phyloP scores from a whole-genome alignment of 2,329 filamentous ascomycete species.

The Ophiostoma ips region DNA sequence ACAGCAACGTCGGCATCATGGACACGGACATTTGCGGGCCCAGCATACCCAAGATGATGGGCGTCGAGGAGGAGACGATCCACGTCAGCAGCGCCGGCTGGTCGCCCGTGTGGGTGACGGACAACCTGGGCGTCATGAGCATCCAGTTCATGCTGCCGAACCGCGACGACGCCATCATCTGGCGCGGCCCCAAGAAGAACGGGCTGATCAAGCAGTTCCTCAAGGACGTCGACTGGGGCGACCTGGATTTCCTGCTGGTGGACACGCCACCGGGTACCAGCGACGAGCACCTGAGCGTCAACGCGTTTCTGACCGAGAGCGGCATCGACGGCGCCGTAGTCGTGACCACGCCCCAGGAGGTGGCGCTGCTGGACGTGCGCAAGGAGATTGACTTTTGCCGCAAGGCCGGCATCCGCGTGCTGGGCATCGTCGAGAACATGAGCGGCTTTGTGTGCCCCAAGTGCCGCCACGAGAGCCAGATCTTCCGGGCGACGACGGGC shows the following conservation, averaged over 20 bases:
- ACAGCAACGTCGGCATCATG: conserved; percentile 80
- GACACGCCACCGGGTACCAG: conserved; percentile 93
- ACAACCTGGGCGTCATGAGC: conserved; percentile 92
- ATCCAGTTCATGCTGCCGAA: conserved; percentile 97
- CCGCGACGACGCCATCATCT: conserved; percentile 89
- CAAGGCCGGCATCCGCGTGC: conserved; percentile 77
- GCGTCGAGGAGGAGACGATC: conserved; percentile 84
- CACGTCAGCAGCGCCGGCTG: conserved; percentile 80
- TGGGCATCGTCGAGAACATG: conserved; percentile 97
- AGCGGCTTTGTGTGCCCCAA: conserved; percentile 90
- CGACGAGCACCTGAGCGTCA: conserved; percentile 91
- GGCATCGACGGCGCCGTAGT: conserved; percentile 89
- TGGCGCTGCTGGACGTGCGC: conserved; percentile 77
- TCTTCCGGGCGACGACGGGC: conserved; percentile 84
- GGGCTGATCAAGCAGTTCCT: conserved; percentile 95
- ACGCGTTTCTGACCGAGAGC: conserved; percentile 77
- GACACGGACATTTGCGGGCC: conserved; percentile 97
- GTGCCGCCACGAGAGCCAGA: conserved; percentile 68
- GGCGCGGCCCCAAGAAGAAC: conserved; percentile 97
- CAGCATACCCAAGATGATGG: conserved; percentile 97
- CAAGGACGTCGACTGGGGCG: conserved; percentile 96
- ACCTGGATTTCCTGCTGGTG: conserved; percentile 82
- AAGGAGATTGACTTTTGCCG: conserved; percentile 97
- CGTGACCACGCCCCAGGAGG: conserved; percentile 90
- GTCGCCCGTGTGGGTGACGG: conserved; percentile 90